Percentiles rank a stretch among this genome's conserved stretches.
Evolutionary conservation across 2,329 filamentous ascomycete genomes (phyloP).

Genomic region (Fusarium incarnatum): DNA sequence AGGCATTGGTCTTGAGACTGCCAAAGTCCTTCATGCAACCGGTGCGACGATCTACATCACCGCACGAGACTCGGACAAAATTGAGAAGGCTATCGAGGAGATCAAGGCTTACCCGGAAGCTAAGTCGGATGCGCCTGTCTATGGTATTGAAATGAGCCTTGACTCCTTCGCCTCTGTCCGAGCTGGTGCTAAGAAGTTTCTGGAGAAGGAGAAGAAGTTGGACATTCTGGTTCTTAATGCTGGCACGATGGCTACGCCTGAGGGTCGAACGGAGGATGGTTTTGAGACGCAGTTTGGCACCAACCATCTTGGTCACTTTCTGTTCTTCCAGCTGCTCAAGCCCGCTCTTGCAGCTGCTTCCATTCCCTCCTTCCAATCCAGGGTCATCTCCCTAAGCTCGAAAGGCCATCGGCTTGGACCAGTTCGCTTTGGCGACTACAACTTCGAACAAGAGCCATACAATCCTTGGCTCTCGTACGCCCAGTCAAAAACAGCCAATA

Average conservation of each 20-base stretch:
- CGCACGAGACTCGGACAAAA: conserved; percentile 1
- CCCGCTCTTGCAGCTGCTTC: conserved; percentile 54
- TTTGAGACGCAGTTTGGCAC: conserved; percentile 44
- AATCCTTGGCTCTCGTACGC: conserved; percentile 31
- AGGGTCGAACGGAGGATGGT: conserved; percentile 22
- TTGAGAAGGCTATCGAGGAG: conserved; percentile 6
- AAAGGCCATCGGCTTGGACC: conserved; percentile 51
- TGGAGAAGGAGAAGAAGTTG: neutral
- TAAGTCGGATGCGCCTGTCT: neutral
- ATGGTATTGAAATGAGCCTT: conserved; percentile 2
- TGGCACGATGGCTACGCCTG: conserved; percentile 23
- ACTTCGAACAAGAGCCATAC: conserved; percentile 26
- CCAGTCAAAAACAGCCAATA: conserved; percentile 36
- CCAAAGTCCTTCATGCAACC: conserved; percentile 3
- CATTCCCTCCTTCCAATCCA: conserved; percentile 55
- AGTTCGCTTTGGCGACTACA: conserved; percentile 31
- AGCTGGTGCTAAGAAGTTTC: neutral
- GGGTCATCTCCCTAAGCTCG: conserved; percentile 61
- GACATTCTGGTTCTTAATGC: conserved; percentile 22
- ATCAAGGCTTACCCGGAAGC: neutral
- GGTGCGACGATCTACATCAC: conserved; percentile 16
- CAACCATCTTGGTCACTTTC: conserved; percentile 47
- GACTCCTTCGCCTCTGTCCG: conserved; percentile 14
- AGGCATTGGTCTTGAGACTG: conserved; percentile 14
- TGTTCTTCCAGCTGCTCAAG: conserved; percentile 55